Percentiles rank a stretch among this genome's conserved stretches.
Conservation (phyloP, 257 asterid species). For the Eustoma russellianum region DNA sequence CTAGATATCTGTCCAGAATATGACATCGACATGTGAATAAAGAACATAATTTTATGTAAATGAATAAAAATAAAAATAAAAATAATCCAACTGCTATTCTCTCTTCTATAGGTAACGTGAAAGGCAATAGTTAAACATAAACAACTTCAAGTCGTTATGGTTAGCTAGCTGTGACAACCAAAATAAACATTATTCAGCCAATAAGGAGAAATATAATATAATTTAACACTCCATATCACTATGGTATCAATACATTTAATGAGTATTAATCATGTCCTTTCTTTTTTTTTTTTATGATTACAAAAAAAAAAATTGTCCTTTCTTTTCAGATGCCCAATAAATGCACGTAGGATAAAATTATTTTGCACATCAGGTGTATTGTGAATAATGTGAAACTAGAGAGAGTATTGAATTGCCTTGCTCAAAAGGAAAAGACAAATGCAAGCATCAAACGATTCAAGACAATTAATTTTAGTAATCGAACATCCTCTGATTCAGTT, state of each 20-base stretch:
- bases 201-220: background rate
- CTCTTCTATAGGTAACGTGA: background rate
- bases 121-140: background rate
- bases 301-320: no score
- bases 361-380: no score
- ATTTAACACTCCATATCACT: no score
- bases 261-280: no score
- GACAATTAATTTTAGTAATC: background rate
- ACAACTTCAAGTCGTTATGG: background rate
- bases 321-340: no score
- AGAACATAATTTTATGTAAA: conserved; percentile 9
- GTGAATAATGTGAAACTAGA: no score
- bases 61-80: background rate
- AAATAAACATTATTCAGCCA: background rate
- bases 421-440: background rate
- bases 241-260: no score
- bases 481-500: background rate
- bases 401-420: no score
- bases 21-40: no score
- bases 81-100: background rate
- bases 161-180: background rate
- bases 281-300: no score
- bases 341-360: no score
- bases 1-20: conserved; percentile 47
- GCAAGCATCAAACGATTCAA: background rate